Conservation (phyloP, 495 filamentous ascomycete genomes). For the Penicillium taxi region DNA sequence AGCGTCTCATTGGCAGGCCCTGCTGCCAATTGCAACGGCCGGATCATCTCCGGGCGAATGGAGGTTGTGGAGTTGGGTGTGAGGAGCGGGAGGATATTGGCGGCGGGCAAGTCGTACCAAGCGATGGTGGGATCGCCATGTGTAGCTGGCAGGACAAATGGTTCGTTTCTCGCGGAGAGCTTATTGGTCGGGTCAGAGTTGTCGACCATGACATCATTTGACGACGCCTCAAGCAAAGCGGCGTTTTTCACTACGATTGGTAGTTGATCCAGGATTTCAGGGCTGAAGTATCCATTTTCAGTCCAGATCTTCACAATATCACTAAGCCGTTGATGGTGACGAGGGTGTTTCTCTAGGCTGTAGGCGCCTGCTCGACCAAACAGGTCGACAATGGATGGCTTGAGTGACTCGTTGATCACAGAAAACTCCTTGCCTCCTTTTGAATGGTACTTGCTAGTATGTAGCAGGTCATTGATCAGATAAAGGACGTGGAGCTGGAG, state of each 20-base stretch:
- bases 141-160: conserved; percentile 62
- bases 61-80: conserved; percentile 65
- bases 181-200: conserved; percentile 15
- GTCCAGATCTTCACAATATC: conserved; percentile 69
- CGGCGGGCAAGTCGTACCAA: conserved; percentile 81
- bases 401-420: conserved; percentile 51
- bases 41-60: conserved; percentile 63
- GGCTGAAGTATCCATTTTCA: conserved; percentile 57
- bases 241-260: conserved; percentile 48
- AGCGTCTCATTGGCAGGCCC: conserved; percentile 64
- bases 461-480: conserved; percentile 73
- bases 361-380: conserved; percentile 56
- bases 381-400: conserved; percentile 53
- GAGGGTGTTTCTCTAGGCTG: conserved; percentile 47
- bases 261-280: conserved; percentile 51
- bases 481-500: conserved; percentile 75
- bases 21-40: conserved; percentile 63
- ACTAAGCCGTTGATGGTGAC: conserved; percentile 57
- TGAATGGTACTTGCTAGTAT: conserved; percentile 61
- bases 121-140: conserved; percentile 71
- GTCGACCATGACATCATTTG: conserved; percentile 18
- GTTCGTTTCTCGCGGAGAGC: conserved; percentile 42
- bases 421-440: conserved; percentile 35
- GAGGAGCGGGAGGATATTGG: conserved; percentile 70
- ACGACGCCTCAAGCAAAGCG: conserved; percentile 13